Conservation (phyloP, 306 rosid species). For the peach (Prunus persica) region DNA sequence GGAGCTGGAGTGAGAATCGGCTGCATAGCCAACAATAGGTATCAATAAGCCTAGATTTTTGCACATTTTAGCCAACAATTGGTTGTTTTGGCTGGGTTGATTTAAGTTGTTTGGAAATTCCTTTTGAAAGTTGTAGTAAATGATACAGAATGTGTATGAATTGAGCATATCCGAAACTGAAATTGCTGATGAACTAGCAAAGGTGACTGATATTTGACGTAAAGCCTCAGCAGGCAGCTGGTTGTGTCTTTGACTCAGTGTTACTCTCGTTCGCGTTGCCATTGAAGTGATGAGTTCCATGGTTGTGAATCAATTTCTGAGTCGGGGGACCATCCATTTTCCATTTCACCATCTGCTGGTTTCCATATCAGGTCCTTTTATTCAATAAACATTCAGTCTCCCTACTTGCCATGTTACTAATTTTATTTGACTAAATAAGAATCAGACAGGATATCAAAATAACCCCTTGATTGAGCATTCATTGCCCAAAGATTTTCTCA, state of each 20-base stretch:
- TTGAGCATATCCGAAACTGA: too few species aligned
- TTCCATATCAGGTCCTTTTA: too few species aligned
- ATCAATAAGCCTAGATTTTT: constrained; percentile 20
- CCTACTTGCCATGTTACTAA: too few species aligned
- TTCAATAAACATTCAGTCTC: too few species aligned
- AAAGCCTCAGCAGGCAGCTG: neutral
- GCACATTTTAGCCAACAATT: constrained; percentile 1
- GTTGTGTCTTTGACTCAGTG: neutral
- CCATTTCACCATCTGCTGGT: neutral
- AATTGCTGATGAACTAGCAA: too few species aligned
- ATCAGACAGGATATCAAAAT: too few species aligned
- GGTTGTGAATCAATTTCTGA: neutral
- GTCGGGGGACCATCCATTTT: neutral
- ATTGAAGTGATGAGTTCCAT: neutral
- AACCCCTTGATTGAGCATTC: too few species aligned
- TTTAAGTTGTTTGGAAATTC: constrained; percentile 8
- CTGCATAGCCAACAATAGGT: too few species aligned
- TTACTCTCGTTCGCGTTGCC: neutral
- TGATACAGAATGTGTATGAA: too few species aligned
- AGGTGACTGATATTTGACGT: too few species aligned
- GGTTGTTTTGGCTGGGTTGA: neutral
- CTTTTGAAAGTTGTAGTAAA: too few species aligned
- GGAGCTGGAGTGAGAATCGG: constrained; percentile 86
- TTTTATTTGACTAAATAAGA: neutral
- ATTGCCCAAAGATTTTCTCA: too few species aligned